Evolutionary conservation across 495 filamentous ascomycete genomes (phyloP).

Genomic region (Podospora tetraspora): DNA sequence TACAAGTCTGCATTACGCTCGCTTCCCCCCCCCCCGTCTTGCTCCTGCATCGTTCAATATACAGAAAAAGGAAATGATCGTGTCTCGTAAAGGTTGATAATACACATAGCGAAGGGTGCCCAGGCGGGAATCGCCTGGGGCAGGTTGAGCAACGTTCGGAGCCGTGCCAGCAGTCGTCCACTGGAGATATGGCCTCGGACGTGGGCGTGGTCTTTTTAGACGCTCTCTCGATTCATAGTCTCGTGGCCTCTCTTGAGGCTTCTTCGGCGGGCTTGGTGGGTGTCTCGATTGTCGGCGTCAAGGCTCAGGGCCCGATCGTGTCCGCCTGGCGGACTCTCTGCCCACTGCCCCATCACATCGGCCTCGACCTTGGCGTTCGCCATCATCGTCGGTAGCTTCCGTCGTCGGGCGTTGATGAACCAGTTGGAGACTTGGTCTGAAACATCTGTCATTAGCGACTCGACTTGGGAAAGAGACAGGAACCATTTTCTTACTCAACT

Average conservation of each 20-base stretch:
- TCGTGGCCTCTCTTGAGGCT: neutral
- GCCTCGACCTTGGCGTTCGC: slow-evolving; percentile 42
- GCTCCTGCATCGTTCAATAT: neutral
- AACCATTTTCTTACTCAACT: slow-evolving; percentile 63
- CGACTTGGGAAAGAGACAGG: neutral
- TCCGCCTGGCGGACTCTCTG: neutral
- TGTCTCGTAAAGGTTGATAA: neutral
- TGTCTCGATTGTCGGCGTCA: neutral
- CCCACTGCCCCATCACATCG: slow-evolving; percentile 26
- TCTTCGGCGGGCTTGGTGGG: neutral
- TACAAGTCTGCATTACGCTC: neutral
- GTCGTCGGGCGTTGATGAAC: slow-evolving; percentile 88
- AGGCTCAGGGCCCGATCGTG: neutral
- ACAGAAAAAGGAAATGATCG: neutral
- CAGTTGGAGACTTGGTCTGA: slow-evolving; percentile 78
- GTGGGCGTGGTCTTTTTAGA: neutral
- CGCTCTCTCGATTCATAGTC: neutral
- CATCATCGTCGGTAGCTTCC: slow-evolving; percentile 65
- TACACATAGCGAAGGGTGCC: neutral
- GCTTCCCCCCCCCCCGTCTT: neutral
- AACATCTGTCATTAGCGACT: slow-evolving; percentile 12
- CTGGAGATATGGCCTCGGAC: too few species aligned
- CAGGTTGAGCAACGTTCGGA: neutral
- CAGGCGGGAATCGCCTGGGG: neutral
- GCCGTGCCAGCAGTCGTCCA: neutral